Conservation (phyloP, 345 rosid genomes). For the Salix caprea region DNA sequence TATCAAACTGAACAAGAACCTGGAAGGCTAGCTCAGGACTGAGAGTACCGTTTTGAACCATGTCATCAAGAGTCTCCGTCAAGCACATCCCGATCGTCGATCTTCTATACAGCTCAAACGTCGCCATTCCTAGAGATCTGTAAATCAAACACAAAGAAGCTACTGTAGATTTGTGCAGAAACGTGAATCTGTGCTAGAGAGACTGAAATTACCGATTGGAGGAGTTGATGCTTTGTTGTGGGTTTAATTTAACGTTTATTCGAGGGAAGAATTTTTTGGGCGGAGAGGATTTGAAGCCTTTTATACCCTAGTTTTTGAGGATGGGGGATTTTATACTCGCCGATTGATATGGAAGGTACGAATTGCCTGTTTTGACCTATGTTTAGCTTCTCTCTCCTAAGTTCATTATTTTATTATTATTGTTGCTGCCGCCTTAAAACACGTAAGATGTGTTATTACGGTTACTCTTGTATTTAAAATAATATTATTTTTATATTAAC, state of each 20-base stretch:
- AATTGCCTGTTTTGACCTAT: slow-evolving; percentile 34
- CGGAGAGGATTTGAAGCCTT: slow-evolving; percentile 59
- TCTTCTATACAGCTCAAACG: slow-evolving; percentile 93
- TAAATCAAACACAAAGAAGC: slow-evolving; percentile 1
- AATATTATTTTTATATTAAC: too few relatives aligned
- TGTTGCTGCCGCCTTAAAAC: neutral
- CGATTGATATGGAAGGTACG: slow-evolving; percentile 7
- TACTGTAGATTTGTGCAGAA: neutral
- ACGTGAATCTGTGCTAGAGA: neutral
- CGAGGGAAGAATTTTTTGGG: slow-evolving; percentile 33
- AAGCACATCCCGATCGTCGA: slow-evolving; percentile 97
- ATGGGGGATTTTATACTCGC: slow-evolving; percentile 55
- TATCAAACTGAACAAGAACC: slow-evolving; percentile 94
- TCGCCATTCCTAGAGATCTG: slow-evolving; percentile 61
- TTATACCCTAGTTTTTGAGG: slow-evolving; percentile 88
- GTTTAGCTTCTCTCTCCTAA: neutral
- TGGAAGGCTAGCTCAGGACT: slow-evolving; percentile 93
- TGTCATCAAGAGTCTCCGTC: slow-evolving; percentile 93
- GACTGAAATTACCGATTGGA: slow-evolving; percentile 26
- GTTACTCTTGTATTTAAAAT: too few relatives aligned
- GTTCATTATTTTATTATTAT: neutral
- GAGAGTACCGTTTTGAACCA: slow-evolving; percentile 87
- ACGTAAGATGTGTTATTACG: neutral
- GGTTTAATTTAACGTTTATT: slow-evolving; percentile 28
- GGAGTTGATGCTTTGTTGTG: slow-evolving; percentile 8